Conservation (phyloP, 2,329 filamentous ascomycete species). For the Diaporthe sp. region DNA sequence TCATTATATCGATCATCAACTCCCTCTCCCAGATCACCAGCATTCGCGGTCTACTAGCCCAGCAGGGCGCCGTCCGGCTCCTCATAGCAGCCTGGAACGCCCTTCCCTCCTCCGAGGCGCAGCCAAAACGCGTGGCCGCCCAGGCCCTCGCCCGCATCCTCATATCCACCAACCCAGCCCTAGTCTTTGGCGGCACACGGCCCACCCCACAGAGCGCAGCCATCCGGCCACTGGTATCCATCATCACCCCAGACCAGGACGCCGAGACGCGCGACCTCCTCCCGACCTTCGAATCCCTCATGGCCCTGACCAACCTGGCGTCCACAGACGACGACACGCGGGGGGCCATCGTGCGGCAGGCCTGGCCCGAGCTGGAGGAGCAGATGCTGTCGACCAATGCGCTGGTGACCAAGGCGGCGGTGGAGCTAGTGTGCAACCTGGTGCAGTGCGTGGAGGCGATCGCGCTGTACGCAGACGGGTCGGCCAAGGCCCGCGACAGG, state of each 20-base stretch:
- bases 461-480: constrained; percentile 75
- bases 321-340: constrained; percentile 78
- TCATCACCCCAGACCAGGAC: constrained; percentile 74
- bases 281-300: constrained; percentile 88
- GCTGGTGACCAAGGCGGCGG: constrained; percentile 82
- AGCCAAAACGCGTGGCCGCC: constrained; percentile 69
- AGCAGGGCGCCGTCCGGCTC: constrained; percentile 92
- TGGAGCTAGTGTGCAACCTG: constrained; percentile 92
- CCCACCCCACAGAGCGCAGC: constrained; percentile 80
- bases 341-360: constrained; percentile 75
- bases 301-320: constrained; percentile 94
- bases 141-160: constrained; percentile 87
- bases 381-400: constrained; percentile 81
- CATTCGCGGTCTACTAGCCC: constrained; percentile 82
- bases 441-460: constrained; percentile 76
- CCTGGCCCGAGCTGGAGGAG: constrained; percentile 84
- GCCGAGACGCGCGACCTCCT: constrained; percentile 80
- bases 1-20: constrained; percentile 81
- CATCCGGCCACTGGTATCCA: constrained; percentile 82
- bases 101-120: constrained; percentile 63
- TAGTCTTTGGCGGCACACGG: constrained; percentile 84
- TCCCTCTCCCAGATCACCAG: constrained; percentile 80
- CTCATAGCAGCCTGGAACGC: constrained; percentile 77
- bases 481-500: constrained; percentile 75
- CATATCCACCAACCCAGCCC: constrained; percentile 85